Evolutionary conservation across 2,329 filamentous ascomycete species (phyloP).

Genomic region (Dichotomopilus funicola): DNA sequence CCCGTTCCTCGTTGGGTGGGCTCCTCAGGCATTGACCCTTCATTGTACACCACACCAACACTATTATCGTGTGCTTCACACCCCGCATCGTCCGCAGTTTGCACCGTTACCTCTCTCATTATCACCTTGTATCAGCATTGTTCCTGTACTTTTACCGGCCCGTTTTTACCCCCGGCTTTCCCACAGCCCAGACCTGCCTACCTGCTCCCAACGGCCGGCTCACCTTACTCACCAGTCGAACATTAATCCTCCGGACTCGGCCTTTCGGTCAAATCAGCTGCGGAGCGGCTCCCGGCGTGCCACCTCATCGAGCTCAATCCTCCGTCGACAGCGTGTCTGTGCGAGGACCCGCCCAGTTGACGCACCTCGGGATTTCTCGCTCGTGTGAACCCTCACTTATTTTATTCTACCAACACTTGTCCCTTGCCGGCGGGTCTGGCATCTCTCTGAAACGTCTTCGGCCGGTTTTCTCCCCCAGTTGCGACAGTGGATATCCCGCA

Average conservation of each 20-base stretch:
- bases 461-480: background rate
- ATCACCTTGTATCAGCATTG: background rate
- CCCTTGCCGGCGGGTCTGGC: conserved; percentile 7
- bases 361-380: background rate
- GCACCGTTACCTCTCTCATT: background rate
- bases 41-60: background rate
- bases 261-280: conserved; percentile 4
- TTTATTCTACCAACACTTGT: conserved; percentile 1
- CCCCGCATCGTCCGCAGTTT: background rate
- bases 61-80: background rate
- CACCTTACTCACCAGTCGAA: no score
- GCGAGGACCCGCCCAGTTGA: background rate
- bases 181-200: background rate
- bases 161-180: background rate
- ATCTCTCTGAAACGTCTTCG: background rate
- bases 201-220: background rate
- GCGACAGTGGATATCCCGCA: conserved; percentile 3
- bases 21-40: background rate
- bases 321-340: background rate
- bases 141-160: background rate
- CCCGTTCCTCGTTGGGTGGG: no score
- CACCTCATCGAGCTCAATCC: background rate
- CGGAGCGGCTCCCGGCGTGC: background rate
- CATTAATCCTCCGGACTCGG: conserved; percentile 10
- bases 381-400: background rate